phyloP scores from a whole-genome alignment of 2,329 filamentous ascomycete species.

The Arachnomyces sp. region DNA sequence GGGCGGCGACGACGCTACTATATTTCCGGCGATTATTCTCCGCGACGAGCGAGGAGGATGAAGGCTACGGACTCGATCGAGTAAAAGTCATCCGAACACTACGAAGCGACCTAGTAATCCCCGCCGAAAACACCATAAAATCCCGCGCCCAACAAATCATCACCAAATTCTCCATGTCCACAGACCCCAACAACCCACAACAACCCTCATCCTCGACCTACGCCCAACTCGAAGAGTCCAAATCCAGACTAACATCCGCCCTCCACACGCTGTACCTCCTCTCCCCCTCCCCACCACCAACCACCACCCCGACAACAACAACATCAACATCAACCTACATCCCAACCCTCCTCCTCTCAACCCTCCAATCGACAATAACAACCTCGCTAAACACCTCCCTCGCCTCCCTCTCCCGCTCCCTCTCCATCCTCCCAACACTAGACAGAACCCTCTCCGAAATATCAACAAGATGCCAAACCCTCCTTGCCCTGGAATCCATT shows the following conservation, averaged over 20 bases:
- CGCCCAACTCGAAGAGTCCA: slow-evolving; percentile 63
- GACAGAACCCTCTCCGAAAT: slow-evolving; percentile 77
- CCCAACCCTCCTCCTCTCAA: slow-evolving; percentile 64
- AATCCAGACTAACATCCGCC: slow-evolving; percentile 63
- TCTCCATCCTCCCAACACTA: slow-evolving; percentile 71
- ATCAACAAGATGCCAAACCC: slow-evolving; percentile 76
- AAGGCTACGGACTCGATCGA: slow-evolving; percentile 65
- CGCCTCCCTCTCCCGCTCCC: slow-evolving; percentile 62
- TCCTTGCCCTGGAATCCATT: slow-evolving; percentile 76
- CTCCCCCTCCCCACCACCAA: slow-evolving; percentile 54
- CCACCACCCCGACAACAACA: slow-evolving; percentile 43
- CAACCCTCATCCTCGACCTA: slow-evolving; percentile 37
- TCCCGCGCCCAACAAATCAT: slow-evolving; percentile 69
- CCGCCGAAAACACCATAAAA: slow-evolving; percentile 65
- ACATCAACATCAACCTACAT: slow-evolving; percentile 42
- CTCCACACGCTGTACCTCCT: slow-evolving; percentile 71
- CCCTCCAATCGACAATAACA: slow-evolving; percentile 74
- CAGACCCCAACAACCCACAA: slow-evolving; percentile 10
- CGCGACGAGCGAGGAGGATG: slow-evolving; percentile 58
- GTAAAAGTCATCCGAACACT: slow-evolving; percentile 66
- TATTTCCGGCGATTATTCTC: slow-evolving; percentile 65
- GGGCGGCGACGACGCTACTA: slow-evolving; percentile 71
- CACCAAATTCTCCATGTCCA: slow-evolving; percentile 70
- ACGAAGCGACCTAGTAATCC: slow-evolving; percentile 58
- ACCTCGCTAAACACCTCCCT: slow-evolving; percentile 71